Percentiles rank a stretch among this genome's conserved stretches.
Conservation (phyloP, 768 basidiomycete genomes). For the Hericium alpestre region DNA sequence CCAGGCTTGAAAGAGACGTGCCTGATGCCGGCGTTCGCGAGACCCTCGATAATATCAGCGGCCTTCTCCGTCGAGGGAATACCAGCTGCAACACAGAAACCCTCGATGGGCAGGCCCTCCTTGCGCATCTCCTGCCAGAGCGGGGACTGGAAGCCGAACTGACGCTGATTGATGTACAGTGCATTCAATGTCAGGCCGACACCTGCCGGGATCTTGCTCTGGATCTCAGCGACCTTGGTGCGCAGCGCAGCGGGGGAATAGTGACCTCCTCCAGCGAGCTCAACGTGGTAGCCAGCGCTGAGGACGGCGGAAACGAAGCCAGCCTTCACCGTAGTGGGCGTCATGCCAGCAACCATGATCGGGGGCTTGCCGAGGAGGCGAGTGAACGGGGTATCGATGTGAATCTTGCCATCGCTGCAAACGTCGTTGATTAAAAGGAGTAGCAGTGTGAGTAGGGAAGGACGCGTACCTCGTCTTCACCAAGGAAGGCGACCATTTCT, state of each 20-base stretch:
- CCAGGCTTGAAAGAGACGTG: constrained; percentile 98
- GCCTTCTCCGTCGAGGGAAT: constrained; percentile 97
- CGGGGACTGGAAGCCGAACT: constrained; percentile 94
- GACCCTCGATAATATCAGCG: constrained; percentile 83
- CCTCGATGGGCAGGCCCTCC: constrained; percentile 92
- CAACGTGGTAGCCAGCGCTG: constrained; percentile 90
- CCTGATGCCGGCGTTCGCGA: constrained; percentile 78
- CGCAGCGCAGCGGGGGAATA: constrained; percentile 87
- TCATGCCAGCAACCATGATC: constrained; percentile 99
- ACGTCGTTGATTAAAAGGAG: constrained; percentile 6
- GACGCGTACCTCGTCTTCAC: constrained; percentile 75
- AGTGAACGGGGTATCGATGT: constrained; percentile 94
- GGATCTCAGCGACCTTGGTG: constrained; percentile 86
- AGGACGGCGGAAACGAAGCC: constrained; percentile 92
- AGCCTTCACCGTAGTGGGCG: constrained; percentile 89
- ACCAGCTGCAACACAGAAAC: constrained; percentile 98
- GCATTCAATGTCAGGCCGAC: constrained; percentile 91
- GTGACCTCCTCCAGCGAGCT: constrained; percentile 96
- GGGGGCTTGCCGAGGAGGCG: constrained; percentile 93
- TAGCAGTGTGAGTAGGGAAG: not conserved
- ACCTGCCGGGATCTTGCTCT: constrained; percentile 71
- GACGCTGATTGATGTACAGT: constrained; percentile 95
- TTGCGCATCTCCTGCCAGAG: constrained; percentile 96
- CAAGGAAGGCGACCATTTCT: constrained; percentile 74
- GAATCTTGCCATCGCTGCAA: constrained; percentile 78